A percentile compares a stretch with the other conserved stretches of the same genome.
Conservation (phyloP, 2,329 filamentous ascomycete genomes). For the Blastomyces parvus region DNA sequence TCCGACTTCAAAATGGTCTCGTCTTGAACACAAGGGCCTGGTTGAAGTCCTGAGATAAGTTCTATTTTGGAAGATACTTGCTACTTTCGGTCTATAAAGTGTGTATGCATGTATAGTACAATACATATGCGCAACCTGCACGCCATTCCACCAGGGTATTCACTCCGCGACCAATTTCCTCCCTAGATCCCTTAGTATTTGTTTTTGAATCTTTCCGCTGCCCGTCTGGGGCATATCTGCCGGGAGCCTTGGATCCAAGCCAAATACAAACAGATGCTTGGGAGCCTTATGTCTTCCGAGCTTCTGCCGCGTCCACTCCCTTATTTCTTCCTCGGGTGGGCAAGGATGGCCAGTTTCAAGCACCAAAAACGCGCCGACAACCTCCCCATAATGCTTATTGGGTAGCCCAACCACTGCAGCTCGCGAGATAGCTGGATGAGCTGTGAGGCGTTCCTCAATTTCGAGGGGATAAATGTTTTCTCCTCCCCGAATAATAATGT, state of each 20-base stretch:
- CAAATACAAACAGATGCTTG: slow-evolving; percentile 66
- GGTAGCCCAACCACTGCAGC: slow-evolving; percentile 62
- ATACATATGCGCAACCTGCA: neutral
- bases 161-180: slow-evolving; percentile 31
- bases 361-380: slow-evolving; percentile 55
- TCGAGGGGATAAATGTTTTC: slow-evolving; percentile 67
- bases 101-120: neutral
- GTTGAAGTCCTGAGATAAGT: neutral
- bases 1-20: neutral
- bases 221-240: slow-evolving; percentile 55
- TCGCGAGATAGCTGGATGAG: slow-evolving; percentile 52
- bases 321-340: slow-evolving; percentile 47
- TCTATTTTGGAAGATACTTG: neutral
- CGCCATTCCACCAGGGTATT: neutral
- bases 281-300: slow-evolving; percentile 62
- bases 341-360: slow-evolving; percentile 24
- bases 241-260: slow-evolving; percentile 44
- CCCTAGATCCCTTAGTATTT: slow-evolving; percentile 44
- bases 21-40: neutral
- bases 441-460: slow-evolving; percentile 62
- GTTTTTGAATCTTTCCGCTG: slow-evolving; percentile 60
- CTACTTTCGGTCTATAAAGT: neutral
- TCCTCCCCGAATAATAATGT: slow-evolving; percentile 67
- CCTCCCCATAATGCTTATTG: slow-evolving; percentile 63
- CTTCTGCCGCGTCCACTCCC: slow-evolving; percentile 52